Evolutionary conservation across 768 basidiomycete species (phyloP), one percentile per base, ranked within the genome.

Genomic region (Chlorophyllum brunneum): DNA sequence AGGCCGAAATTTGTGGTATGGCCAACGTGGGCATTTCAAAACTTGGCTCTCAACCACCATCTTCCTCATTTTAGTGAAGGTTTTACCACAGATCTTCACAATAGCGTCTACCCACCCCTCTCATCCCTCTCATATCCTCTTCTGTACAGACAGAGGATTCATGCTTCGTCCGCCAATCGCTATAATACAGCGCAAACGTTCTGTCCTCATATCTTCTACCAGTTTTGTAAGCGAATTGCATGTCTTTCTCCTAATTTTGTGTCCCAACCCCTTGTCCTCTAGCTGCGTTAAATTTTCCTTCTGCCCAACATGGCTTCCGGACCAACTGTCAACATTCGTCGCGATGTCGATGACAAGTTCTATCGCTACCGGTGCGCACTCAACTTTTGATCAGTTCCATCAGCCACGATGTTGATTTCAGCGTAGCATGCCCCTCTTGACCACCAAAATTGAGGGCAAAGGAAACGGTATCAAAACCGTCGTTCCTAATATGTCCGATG

Each of bases 401-500:
- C 30, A 30, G 11, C 13, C 18, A 8, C 37, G 22, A 40, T 52
- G 39, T 48, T 62, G 59, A 38, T 33, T 22, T 36, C 48, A 23
- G 11, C 56, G 11, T 38, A 95, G 92, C 58, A 99, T 99, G 97
- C 97, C 97, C 51, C 67, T 94, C 54, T 82, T 99, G 56, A 79
- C 82, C 58, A 95, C 89, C 57, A 98, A 98, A 77, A 94, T 98
- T 30, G 97, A 99, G 74, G 97, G 97, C 63, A 95, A 94, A 70
- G 97, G 97, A 55, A 99, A 99, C 68, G 97, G 97, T 63, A 98
- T 99, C 74, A 99, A 99, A 77, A 99, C 97, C 40, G 95, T 99
- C 65, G 74, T 98, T 48, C 95, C 95, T 16, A 99, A 99, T 73
- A 98, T 99, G 93, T 83, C 92, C 55, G 97, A 98, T 69, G 88